These are phyloP conservation scores for Salix suchowensis DNA, from an alignment of 345 rosid species.

Conservation along the genomic window DNA sequence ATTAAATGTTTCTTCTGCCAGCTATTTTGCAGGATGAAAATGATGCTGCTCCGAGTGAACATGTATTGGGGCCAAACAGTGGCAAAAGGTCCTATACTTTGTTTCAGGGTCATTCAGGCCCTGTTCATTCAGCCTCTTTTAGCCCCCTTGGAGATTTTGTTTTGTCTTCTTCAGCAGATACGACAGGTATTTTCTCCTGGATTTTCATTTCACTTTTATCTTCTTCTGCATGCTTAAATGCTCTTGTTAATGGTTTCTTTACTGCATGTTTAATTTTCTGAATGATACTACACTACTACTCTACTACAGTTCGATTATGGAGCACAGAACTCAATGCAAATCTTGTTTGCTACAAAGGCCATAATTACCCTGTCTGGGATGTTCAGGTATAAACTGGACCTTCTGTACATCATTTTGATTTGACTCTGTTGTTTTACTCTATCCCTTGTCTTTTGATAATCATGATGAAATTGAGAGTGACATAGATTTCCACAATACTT, in stretches of 20 bases:
- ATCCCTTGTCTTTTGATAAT: not conserved
- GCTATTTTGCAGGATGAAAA: conserved; percentile 73
- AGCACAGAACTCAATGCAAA: conserved; percentile 91
- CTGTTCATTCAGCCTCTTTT: conserved; percentile 83
- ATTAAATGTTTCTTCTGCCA: conserved; percentile 34
- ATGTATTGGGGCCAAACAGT: conserved; percentile 38
- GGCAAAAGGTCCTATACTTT: conserved; percentile 63
- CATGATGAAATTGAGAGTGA: not conserved
- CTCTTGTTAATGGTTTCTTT: not conserved
- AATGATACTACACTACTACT: not conserved
- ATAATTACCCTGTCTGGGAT: conserved; percentile 99
- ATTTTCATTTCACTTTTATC: not conserved
- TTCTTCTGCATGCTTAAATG: not conserved
- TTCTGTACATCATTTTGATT: conserved; percentile 2
- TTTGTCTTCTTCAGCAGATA: conserved; percentile 89
- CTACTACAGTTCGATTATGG: conserved; percentile 78
- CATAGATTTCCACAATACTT: not conserved
- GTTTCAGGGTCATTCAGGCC: conserved; percentile 88
- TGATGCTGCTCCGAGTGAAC: conserved; percentile 49
- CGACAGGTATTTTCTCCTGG: conserved; percentile 52
- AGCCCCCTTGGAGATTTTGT: conserved; percentile 88
- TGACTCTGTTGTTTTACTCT: not conserved
- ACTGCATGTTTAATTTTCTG: not conserved
- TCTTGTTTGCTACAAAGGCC: conserved; percentile 98
- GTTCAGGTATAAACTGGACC: conserved; percentile 58